These are phyloP conservation scores for Alternaria ventricosa DNA, from an alignment of 2,329 filamentous ascomycete genomes.

Conservation along the genomic window DNA sequence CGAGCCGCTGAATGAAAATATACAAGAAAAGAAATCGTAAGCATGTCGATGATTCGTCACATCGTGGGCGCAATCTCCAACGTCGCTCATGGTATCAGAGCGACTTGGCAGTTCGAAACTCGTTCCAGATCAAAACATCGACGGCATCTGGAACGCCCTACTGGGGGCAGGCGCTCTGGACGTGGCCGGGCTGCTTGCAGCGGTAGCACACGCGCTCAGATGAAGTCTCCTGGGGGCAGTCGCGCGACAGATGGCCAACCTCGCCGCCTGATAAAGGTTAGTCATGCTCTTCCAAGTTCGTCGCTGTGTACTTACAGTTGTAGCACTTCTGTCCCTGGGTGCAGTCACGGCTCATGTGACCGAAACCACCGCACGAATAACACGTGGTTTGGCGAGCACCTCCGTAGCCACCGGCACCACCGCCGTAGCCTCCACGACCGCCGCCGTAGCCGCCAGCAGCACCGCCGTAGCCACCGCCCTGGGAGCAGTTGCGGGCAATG, in stretches of 20 bases:
- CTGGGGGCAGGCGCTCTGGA: slow-evolving; percentile 93
- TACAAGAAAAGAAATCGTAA: slow-evolving; percentile 50
- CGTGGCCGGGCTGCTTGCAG: slow-evolving; percentile 85
- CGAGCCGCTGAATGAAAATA: slow-evolving; percentile 49
- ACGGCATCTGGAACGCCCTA: slow-evolving; percentile 54
- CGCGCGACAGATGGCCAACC: slow-evolving; percentile 91
- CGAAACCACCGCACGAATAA: slow-evolving; percentile 97
- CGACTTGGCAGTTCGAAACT: slow-evolving; percentile 34
- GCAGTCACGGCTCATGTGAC: slow-evolving; percentile 98
- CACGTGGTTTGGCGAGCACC: slow-evolving; percentile 68
- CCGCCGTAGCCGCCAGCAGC: slow-evolving; percentile 57
- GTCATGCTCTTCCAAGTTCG: slow-evolving; percentile 11
- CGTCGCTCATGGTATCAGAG: slow-evolving; percentile 25
- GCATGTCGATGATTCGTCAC: slow-evolving; percentile 42
- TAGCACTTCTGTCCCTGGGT: slow-evolving; percentile 99
- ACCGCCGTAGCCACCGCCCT: slow-evolving; percentile 57
- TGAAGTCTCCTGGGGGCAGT: slow-evolving; percentile 91
- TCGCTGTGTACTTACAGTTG: slow-evolving; percentile 72
- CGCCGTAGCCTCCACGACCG: slow-evolving; percentile 52
- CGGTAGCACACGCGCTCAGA: slow-evolving; percentile 99
- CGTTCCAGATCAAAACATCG: slow-evolving; percentile 41
- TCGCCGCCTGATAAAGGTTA: slow-evolving; percentile 66
- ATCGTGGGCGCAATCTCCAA: slow-evolving; percentile 37
- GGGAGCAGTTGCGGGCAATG: slow-evolving; percentile 89
- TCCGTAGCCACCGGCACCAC: slow-evolving; percentile 52